Conservation (phyloP, 139 green algal species). For the Deuterostichococcus epilithicus region DNA sequence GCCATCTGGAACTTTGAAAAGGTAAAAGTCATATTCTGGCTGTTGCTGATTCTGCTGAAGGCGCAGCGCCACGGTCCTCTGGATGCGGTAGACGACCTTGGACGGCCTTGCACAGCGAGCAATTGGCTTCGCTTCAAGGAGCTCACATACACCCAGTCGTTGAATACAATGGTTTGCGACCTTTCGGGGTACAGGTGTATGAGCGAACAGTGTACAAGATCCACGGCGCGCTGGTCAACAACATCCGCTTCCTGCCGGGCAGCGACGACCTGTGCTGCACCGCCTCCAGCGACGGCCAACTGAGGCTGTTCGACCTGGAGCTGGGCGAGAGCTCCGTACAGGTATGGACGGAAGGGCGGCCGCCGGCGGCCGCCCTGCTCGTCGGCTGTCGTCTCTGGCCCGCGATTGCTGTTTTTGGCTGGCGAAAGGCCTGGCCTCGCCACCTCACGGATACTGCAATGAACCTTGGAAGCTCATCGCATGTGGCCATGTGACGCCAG, state of each 20-base stretch:
- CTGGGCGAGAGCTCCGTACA: constrained; percentile 1
- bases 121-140: neutral
- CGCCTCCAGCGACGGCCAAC: constrained; percentile 62
- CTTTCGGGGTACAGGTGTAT: constrained; percentile 42
- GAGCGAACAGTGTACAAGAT: constrained; percentile 68
- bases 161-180: no score
- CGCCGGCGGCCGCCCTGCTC: neutral
- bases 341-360: constrained; percentile 3
- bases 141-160: neutral
- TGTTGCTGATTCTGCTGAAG: neutral
- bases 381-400: no score
- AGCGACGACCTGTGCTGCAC: constrained; percentile 31
- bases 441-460: no score
- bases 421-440: no score
- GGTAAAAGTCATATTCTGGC: constrained; percentile 27
- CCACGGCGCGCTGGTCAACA: constrained; percentile 59
- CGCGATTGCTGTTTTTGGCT: no score
- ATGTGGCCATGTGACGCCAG: no score
- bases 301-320: constrained; percentile 39
- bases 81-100: neutral
- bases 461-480: no score
- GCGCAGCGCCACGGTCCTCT: no score
- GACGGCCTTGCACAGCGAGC: neutral
- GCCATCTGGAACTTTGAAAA: constrained; percentile 80
- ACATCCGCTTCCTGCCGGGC: constrained; percentile 44